Percentiles rank a stretch among this genome's conserved stretches.
Conservation (phyloP, 2,329 filamentous ascomycete genomes). For the Apiospora marii region DNA sequence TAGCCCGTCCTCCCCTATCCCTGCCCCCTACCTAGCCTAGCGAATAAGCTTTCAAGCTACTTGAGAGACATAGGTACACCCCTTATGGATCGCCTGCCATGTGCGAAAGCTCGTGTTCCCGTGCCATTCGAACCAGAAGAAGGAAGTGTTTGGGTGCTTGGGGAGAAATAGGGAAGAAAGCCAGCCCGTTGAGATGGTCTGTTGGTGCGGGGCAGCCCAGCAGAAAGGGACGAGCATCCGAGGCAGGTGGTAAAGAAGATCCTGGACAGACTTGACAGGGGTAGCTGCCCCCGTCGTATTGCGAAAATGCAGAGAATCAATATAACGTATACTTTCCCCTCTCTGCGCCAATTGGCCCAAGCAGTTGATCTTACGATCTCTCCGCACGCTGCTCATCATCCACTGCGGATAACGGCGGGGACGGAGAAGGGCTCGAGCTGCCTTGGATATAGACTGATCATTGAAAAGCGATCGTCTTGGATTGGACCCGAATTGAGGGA, state of each 20-base stretch:
- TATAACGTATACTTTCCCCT: background rate
- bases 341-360: background rate
- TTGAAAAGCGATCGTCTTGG: background rate
- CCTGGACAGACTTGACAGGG: background rate
- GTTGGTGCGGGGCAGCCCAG: background rate
- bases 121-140: background rate
- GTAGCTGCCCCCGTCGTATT: background rate
- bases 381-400: background rate
- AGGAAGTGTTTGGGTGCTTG: background rate
- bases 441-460: background rate
- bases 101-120: background rate
- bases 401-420: background rate
- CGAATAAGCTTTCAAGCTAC: slow-evolving; percentile 16
- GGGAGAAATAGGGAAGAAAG: background rate
- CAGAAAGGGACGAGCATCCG: background rate
- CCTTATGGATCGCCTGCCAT: background rate
- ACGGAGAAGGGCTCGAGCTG: background rate
- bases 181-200: background rate
- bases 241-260: background rate
- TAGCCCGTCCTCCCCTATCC: background rate
- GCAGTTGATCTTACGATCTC: background rate
- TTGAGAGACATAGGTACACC: background rate
- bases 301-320: slow-evolving; percentile 1
- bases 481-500: background rate
- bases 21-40: background rate